These are phyloP conservation scores for Boehmeria nivea DNA, from an alignment of 306 rosid species.

Conservation along the genomic window DNA sequence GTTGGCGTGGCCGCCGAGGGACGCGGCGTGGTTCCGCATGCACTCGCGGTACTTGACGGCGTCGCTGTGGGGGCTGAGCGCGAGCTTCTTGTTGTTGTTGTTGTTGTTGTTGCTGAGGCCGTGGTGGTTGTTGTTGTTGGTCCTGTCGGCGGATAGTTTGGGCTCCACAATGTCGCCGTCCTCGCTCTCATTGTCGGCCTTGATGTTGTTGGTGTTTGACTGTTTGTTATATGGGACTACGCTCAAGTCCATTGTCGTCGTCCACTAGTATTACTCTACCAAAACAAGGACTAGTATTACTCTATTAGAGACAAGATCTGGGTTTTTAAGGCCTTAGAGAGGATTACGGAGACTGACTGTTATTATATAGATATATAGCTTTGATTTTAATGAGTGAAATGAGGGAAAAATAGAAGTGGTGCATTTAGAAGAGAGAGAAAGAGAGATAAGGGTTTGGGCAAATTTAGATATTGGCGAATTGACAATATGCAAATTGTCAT, in stretches of 20 bases:
- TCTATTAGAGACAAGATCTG: background rate
- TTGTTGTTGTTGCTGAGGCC: background rate
- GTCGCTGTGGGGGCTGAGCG: background rate
- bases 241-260: constrained; percentile 34
- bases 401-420: no score
- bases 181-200: constrained; percentile 13
- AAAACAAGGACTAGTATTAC: no score
- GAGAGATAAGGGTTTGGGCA: background rate
- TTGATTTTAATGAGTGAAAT: background rate
- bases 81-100: background rate
- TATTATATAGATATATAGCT: background rate
- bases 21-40: constrained; percentile 77
- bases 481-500: background rate
- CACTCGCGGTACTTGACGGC: constrained; percentile 68
- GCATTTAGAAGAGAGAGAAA: background rate
- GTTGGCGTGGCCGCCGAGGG: constrained; percentile 80
- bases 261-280: no score
- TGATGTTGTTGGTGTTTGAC: background rate
- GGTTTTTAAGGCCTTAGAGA: background rate
- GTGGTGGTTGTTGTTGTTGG: background rate
- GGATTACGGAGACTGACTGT: background rate
- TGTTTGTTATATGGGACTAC: constrained; percentile 19
- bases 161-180: constrained; percentile 16
- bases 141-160: no score
- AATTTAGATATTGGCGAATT: no score